Evolutionary conservation across 2,329 filamentous ascomycete species (phyloP).

Genomic region (Paraphoma chrysanthemicola): DNA sequence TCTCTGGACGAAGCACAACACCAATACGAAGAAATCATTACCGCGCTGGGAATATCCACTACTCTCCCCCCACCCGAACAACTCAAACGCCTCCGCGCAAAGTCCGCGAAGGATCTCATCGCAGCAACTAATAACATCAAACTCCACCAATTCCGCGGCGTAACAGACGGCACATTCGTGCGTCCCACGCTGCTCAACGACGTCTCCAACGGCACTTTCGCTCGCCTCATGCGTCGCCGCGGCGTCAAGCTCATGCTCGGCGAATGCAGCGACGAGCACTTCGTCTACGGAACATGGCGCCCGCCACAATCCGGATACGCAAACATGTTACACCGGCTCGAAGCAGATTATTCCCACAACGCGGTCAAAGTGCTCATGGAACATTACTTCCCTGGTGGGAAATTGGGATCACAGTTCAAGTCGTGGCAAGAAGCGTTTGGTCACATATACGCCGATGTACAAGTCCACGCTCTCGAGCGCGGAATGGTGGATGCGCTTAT

Average conservation of each 20-base stretch:
- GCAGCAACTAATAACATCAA: conserved; percentile 51
- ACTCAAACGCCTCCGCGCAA: conserved; percentile 52
- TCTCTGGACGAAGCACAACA: conserved; percentile 53
- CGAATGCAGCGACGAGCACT: conserved; percentile 62
- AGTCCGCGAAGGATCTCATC: conserved; percentile 51
- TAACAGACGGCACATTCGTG: conserved; percentile 59
- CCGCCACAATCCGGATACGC: conserved; percentile 53
- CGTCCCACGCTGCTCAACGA: conserved; percentile 51
- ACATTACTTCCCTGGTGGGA: conserved; percentile 52
- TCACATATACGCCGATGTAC: conserved; percentile 62
- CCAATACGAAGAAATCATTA: conserved; percentile 61
- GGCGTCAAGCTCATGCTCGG: conserved; percentile 60
- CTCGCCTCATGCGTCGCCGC: conserved; percentile 51
- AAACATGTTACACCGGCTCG: conserved; percentile 54
- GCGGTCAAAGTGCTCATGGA: conserved; percentile 54
- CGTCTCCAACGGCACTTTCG: conserved; percentile 59
- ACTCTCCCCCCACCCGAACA: conserved; percentile 52
- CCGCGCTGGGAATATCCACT: conserved; percentile 52
- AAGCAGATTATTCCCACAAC: conserved; percentile 59
- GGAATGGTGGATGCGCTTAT: conserved; percentile 58
- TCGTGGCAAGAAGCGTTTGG: conserved; percentile 63
- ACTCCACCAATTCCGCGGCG: conserved; percentile 62
- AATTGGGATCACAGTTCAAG: conserved; percentile 48
- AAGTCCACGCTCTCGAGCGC: conserved; percentile 61
- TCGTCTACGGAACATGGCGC: conserved; percentile 59